These are phyloP conservation scores for Hirschfeldia incana DNA, from an alignment of 345 rosid species.

Conservation along the genomic window DNA sequence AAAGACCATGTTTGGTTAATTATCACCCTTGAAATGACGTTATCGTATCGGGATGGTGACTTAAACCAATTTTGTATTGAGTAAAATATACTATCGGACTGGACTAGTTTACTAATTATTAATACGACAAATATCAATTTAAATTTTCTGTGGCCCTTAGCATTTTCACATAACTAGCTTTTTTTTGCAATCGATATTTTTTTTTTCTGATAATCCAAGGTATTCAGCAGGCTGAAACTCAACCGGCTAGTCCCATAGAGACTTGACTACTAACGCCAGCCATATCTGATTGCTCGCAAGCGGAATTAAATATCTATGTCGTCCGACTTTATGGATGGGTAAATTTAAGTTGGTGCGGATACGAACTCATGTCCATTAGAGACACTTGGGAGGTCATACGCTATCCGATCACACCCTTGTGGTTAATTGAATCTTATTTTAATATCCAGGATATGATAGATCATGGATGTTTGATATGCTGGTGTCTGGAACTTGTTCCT, in stretches of 20 bases:
- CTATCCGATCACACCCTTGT: too few species aligned
- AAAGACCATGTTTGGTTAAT: background rate
- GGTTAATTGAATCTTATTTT: slow-evolving; percentile 10
- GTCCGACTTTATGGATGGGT: too few species aligned
- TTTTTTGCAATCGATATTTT: too few species aligned
- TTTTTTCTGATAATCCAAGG: too few species aligned
- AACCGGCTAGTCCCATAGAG: too few species aligned
- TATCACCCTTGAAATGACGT: background rate
- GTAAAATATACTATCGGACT: background rate
- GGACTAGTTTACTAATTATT: background rate
- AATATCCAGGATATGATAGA: slow-evolving; percentile 28
- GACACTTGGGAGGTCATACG: too few species aligned
- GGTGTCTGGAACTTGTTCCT: slow-evolving; percentile 6
- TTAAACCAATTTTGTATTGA: background rate
- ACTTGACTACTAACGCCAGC: too few species aligned
- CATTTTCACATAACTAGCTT: background rate
- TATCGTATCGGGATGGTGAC: background rate
- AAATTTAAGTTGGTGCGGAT: too few species aligned
- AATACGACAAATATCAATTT: background rate
- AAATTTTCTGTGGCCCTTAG: background rate
- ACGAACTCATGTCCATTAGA: too few species aligned
- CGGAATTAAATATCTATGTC: too few species aligned
- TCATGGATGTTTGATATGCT: slow-evolving; percentile 12
- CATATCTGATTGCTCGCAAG: too few species aligned
- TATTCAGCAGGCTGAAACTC: too few species aligned